Evolutionary conservation across 2,329 filamentous ascomycete genomes (phyloP).

Genomic region (Endocalyx cinctus): DNA sequence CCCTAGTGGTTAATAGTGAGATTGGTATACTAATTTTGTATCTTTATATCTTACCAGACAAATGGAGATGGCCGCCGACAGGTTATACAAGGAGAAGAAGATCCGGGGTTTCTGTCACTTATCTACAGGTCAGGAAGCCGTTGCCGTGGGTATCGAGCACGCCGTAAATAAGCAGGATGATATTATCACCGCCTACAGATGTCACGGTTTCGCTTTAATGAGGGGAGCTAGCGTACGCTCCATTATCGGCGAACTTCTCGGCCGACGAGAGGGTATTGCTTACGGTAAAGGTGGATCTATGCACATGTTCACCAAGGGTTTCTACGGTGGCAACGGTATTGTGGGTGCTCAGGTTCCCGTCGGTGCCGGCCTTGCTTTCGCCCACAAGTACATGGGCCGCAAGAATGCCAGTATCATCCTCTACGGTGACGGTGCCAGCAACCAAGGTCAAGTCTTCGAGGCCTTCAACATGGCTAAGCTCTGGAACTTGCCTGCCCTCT

Average conservation of each 20-base stretch:
- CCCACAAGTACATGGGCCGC: constrained; percentile 87
- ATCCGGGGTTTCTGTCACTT: constrained; percentile 99
- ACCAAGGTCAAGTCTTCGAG: constrained; percentile 99
- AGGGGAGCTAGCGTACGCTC: constrained; percentile 84
- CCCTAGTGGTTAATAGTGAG: too few relatives aligned
- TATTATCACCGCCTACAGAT: constrained; percentile 96
- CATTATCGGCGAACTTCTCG: constrained; percentile 93
- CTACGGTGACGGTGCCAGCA: constrained; percentile 97
- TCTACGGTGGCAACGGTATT: constrained; percentile 98
- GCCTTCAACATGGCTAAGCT: constrained; percentile 99
- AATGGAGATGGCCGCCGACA: constrained; percentile 99
- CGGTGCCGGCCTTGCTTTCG: constrained; percentile 92
- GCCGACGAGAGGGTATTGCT: constrained; percentile 91
- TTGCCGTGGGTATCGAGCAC: constrained; percentile 94
- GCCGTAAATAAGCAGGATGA: constrained; percentile 89
- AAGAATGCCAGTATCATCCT: constrained; percentile 84
- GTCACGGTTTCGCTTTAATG: constrained; percentile 98
- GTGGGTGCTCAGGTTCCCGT: constrained; percentile 98
- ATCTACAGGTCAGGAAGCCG: constrained; percentile 95
- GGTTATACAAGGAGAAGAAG: constrained; percentile 99
- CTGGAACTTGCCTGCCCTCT: constrained; percentile 93
- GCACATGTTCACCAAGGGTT: constrained; percentile 99
- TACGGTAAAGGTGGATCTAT: constrained; percentile 99
- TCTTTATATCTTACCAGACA: constrained; percentile 53
- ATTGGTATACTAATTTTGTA: constrained; percentile 1